Evolutionary conservation across 176 grass and related monocot genomes (phyloP).

Genomic region (Phyllostachys edulis): DNA sequence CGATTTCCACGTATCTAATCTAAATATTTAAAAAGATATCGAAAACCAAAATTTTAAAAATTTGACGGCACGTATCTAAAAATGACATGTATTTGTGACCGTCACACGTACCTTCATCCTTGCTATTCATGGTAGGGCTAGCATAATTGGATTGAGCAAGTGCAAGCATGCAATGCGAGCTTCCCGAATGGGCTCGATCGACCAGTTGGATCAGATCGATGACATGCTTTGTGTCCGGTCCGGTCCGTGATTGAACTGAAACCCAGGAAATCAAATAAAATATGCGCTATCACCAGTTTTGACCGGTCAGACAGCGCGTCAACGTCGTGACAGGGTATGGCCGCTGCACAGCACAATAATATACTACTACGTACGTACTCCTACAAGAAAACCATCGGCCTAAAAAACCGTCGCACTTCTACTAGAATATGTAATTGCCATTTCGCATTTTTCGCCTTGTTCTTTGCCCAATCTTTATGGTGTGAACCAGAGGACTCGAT

Average conservation of each 20-base stretch:
- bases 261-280: conserved; percentile 10
- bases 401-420: background rate
- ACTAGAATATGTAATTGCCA: background rate
- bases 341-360: background rate
- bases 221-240: conserved; percentile 23
- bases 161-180: background rate
- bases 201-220: background rate
- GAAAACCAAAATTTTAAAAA: too few species aligned
- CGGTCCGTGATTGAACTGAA: conserved; percentile 14
- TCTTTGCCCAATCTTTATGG: background rate
- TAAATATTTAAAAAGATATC: too few species aligned
- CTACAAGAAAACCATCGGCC: too few species aligned
- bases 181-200: background rate
- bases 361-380: too few species aligned
- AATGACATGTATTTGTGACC: too few species aligned
- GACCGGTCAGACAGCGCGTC: conserved; percentile 21
- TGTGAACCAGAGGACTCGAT: background rate
- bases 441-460: background rate
- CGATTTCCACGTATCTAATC: too few species aligned
- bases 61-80: too few species aligned
- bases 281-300: conserved; percentile 11
- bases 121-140: too few species aligned
- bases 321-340: background rate
- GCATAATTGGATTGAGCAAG: background rate
- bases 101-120: too few species aligned